Conservation (phyloP, 1,284 basidiomycete species). For the Cryptococcus sp. region DNA sequence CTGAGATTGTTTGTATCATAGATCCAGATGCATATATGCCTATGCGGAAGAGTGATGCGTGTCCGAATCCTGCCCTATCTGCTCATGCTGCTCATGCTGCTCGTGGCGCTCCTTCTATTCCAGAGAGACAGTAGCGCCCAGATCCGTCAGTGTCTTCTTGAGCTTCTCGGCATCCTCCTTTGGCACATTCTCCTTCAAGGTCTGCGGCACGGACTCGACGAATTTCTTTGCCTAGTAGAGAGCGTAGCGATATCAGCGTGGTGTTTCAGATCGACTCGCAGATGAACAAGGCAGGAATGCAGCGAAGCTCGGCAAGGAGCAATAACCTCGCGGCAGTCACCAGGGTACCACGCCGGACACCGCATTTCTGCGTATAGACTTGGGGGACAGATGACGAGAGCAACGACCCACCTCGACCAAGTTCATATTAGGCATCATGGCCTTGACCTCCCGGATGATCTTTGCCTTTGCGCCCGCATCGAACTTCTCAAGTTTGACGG, state of each 20-base stretch:
- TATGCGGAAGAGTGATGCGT: background rate
- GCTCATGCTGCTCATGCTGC: background rate
- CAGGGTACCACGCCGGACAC: no score
- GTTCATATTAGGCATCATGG: constrained; percentile 87
- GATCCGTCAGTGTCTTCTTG: constrained; percentile 81
- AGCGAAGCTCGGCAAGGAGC: no score
- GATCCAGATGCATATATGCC: constrained; percentile 2
- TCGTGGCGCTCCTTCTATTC: constrained; percentile 6
- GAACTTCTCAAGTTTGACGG: constrained; percentile 89
- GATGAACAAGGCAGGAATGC: no score
- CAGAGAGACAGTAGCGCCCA: constrained; percentile 84
- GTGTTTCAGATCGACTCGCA: no score
- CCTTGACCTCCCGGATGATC: constrained; percentile 98
- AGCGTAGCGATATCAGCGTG: constrained; percentile 17
- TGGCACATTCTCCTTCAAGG: constrained; percentile 90
- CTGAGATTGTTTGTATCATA: background rate
- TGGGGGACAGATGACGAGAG: no score
- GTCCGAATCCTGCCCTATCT: background rate
- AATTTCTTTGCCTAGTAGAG: constrained; percentile 92
- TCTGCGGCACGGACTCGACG: constrained; percentile 92
- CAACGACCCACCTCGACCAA: constrained; percentile 84
- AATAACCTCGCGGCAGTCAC: no score
- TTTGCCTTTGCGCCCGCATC: constrained; percentile 90
- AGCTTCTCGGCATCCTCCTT: constrained; percentile 99
- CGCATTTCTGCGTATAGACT: no score